phyloP scores from a whole-genome alignment of 192 early-diverging fungal genomes.

The Coemansia sp. region DNA sequence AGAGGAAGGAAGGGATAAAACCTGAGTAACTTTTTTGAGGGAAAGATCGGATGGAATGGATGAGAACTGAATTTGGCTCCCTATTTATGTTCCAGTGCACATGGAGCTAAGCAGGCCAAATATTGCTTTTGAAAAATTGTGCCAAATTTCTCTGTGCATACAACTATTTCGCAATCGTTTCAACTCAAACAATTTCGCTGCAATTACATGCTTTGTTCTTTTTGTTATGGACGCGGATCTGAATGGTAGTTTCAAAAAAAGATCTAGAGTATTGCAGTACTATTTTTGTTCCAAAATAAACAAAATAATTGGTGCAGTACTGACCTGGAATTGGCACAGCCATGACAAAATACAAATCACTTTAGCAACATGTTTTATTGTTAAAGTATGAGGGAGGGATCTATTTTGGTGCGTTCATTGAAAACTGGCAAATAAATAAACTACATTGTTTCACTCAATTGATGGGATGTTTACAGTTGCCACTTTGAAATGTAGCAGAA shows the following conservation, averaged over 20 bases:
- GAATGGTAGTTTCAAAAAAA: slow-evolving; percentile 1
- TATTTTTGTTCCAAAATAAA: background rate
- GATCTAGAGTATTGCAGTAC: background rate
- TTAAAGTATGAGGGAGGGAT: background rate
- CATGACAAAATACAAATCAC: background rate
- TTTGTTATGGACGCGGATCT: background rate
- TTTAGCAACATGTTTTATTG: background rate
- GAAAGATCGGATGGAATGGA: background rate
- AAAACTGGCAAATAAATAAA: no score
- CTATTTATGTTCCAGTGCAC: background rate
- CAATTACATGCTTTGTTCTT: background rate
- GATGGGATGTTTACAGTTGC: background rate
- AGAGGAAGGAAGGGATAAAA: background rate
- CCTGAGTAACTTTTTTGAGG: background rate
- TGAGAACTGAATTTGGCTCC: background rate
- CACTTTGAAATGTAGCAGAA: background rate
- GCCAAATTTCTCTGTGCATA: no score
- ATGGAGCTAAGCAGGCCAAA: no score
- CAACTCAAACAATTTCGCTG: background rate
- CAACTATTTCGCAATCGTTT: no score
- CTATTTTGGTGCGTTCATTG: no score
- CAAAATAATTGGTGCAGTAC: background rate
- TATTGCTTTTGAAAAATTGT: no score
- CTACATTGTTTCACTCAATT: background rate
- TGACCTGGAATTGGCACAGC: background rate